Conservation (phyloP, 2,329 filamentous ascomycete genomes). For the Fusarium xylarioides region DNA sequence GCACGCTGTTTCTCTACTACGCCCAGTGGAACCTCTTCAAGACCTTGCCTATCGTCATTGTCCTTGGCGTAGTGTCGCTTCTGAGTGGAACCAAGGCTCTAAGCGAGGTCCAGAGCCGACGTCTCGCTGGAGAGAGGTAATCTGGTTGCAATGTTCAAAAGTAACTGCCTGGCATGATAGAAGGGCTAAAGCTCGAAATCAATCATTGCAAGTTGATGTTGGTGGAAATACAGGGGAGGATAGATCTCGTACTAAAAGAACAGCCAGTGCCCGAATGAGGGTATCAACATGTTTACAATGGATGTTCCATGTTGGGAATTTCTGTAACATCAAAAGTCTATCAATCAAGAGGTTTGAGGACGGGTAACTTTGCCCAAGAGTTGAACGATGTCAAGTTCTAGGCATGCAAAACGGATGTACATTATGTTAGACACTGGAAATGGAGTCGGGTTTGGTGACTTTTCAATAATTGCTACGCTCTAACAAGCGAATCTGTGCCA, state of each 20-base stretch:
- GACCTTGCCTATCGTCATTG: slow-evolving; percentile 75
- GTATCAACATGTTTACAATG: slow-evolving; percentile 3
- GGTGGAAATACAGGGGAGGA: background rate
- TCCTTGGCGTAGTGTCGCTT: slow-evolving; percentile 77
- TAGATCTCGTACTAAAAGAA: background rate
- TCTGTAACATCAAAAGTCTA: slow-evolving; percentile 5
- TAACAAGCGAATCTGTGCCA: background rate
- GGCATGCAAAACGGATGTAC: slow-evolving; percentile 12
- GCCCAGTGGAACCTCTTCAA: slow-evolving; percentile 92
- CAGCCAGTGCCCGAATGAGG: background rate
- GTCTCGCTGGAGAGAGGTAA: slow-evolving; percentile 76
- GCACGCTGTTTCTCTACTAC: slow-evolving; percentile 95
- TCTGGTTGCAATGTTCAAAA: background rate
- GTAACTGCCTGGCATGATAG: slow-evolving; percentile 9
- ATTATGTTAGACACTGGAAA: slow-evolving; percentile 20
- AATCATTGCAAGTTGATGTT: background rate
- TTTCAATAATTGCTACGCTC: background rate
- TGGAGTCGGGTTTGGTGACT: background rate
- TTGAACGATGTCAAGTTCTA: background rate
- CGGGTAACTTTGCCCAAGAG: background rate
- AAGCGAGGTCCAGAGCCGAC: slow-evolving; percentile 89
- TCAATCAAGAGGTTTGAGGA: background rate
- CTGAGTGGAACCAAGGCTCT: slow-evolving; percentile 90
- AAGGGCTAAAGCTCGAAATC: background rate
- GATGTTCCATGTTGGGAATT: background rate